A percentile compares a stretch with the other conserved stretches of the same genome.
Evolutionary conservation across 2,329 filamentous ascomycete genomes (phyloP).

Genomic region (Penicillium hordei): DNA sequence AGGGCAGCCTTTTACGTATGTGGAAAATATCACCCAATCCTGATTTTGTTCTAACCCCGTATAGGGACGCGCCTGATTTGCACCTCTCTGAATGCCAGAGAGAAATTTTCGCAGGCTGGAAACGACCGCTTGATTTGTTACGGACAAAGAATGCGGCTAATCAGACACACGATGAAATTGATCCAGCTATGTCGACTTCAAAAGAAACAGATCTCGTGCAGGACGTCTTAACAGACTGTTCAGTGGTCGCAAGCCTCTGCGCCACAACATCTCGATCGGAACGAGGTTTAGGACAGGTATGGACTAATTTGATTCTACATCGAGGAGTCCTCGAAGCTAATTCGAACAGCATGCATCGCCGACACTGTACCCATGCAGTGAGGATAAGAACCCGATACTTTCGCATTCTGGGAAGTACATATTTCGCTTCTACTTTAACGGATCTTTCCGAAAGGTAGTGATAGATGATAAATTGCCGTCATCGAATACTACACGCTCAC

Average conservation of each 20-base stretch:
- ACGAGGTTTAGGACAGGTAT: slow-evolving; percentile 67
- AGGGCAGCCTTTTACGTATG: slow-evolving; percentile 64
- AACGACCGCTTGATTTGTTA: slow-evolving; percentile 68
- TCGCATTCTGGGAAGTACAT: slow-evolving; percentile 87
- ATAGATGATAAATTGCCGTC: slow-evolving; percentile 91
- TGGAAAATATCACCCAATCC: slow-evolving; percentile 22
- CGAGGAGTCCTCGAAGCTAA: slow-evolving; percentile 6
- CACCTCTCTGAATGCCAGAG: slow-evolving; percentile 72
- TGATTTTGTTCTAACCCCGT: slow-evolving; percentile 20
- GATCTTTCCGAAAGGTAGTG: slow-evolving; percentile 79
- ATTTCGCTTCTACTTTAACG: slow-evolving; percentile 92
- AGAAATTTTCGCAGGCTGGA: slow-evolving; percentile 80
- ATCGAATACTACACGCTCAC: slow-evolving; percentile 64
- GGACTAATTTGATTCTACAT: not conserved
- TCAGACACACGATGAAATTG: slow-evolving; percentile 8
- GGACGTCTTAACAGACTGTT: slow-evolving; percentile 94
- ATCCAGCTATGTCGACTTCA: slow-evolving; percentile 57
- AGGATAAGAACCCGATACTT: slow-evolving; percentile 56
- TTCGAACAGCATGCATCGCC: slow-evolving; percentile 63
- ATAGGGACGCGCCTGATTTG: slow-evolving; percentile 67
- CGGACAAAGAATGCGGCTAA: slow-evolving; percentile 38
- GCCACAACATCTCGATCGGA: slow-evolving; percentile 71
- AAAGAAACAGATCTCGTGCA: slow-evolving; percentile 80
- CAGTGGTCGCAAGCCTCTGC: slow-evolving; percentile 92
- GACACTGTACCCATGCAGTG: slow-evolving; percentile 74